Conservation (phyloP, 2,329 filamentous ascomycete genomes). For the Ophiostoma piceae region DNA sequence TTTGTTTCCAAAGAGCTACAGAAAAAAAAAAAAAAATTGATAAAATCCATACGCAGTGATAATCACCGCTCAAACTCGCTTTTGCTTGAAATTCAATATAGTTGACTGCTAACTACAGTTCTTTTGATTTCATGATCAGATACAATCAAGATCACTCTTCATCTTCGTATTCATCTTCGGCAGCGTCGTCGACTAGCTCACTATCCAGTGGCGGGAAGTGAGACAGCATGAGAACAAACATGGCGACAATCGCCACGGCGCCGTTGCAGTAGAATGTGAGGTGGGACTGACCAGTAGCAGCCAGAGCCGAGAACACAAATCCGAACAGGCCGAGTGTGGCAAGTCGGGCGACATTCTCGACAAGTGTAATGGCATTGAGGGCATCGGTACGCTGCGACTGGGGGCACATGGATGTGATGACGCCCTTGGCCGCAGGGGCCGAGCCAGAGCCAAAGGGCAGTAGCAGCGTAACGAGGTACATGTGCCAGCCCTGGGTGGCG, state of each 20-base stretch:
- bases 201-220: slow-evolving; percentile 41
- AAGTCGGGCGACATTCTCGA: slow-evolving; percentile 63
- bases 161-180: background rate
- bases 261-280: slow-evolving; percentile 65
- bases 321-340: slow-evolving; percentile 63
- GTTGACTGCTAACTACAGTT: no score
- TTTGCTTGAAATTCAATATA: no score
- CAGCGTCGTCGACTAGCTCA: slow-evolving; percentile 30
- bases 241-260: slow-evolving; percentile 48
- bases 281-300: slow-evolving; percentile 53
- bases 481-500: slow-evolving; percentile 59
- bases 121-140: background rate
- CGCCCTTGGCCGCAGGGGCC: slow-evolving; percentile 63
- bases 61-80: background rate
- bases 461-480: slow-evolving; percentile 60
- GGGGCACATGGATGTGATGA: slow-evolving; percentile 66
- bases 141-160: background rate
- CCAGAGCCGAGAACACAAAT: slow-evolving; percentile 59
- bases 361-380: slow-evolving; percentile 61
- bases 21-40: no score
- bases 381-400: slow-evolving; percentile 59
- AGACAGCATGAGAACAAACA: slow-evolving; percentile 40
- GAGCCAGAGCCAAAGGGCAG: slow-evolving; percentile 66
- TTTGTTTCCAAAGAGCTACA: no score
- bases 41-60: no score